Percentiles rank a stretch among this genome's conserved stretches.
These are phyloP conservation scores for Pseudogymnoascus sp. DNA, from an alignment of 2,329 filamentous ascomycete genomes.

Conservation along the genomic window DNA sequence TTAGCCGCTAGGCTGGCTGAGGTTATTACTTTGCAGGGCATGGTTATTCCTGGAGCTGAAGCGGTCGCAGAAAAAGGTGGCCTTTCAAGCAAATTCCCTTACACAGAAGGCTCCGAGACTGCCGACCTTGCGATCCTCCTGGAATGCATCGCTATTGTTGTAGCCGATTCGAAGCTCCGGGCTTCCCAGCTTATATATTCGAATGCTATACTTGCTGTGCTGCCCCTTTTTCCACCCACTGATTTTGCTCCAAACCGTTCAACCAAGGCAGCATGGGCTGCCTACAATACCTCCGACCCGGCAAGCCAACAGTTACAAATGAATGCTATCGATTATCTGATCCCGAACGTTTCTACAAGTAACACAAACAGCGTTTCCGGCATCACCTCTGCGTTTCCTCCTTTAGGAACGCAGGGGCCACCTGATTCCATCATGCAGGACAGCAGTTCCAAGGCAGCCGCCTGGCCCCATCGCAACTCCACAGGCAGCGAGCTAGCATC, in stretches of 20 bases:
- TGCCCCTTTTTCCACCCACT: constrained; percentile 44
- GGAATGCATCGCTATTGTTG: constrained; percentile 67
- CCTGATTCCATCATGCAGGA: constrained; percentile 10
- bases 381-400: constrained; percentile 18
- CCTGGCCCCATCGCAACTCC: constrained; percentile 17
- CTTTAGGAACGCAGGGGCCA: neutral
- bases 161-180: constrained; percentile 71
- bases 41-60: constrained; percentile 60
- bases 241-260: constrained; percentile 44
- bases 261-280: constrained; percentile 43
- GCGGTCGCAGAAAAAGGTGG: constrained; percentile 42
- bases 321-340: constrained; percentile 57
- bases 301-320: constrained; percentile 29
- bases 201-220: constrained; percentile 60
- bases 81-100: constrained; percentile 49
- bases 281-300: constrained; percentile 46
- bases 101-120: constrained; percentile 47
- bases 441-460: constrained; percentile 18
- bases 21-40: constrained; percentile 59
- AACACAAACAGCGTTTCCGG: constrained; percentile 39
- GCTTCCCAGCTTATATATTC: constrained; percentile 64
- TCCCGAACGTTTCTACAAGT: constrained; percentile 38
- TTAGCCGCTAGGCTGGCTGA: constrained; percentile 66
- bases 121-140: constrained; percentile 62
- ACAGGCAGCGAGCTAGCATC: neutral